Base-by-base conservation (phyloP, 768 basidiomycete species). In the Pilatotrama ljubarskyi region DNA sequence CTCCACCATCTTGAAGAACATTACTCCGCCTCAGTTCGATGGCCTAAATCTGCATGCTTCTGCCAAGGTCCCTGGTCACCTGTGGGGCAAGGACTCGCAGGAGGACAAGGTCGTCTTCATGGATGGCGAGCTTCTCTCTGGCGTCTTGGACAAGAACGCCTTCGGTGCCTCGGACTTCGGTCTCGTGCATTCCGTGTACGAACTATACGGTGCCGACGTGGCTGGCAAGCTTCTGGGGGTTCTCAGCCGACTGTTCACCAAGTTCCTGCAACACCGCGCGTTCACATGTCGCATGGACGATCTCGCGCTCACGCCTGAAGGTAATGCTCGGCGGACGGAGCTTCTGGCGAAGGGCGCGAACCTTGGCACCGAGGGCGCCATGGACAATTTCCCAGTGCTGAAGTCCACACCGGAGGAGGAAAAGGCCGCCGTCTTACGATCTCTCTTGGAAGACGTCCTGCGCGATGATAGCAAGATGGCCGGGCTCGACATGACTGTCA, bases 241-340 rank as follows among this genome's bases (percentile, higher is more conserved):
- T 61, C 85, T 98, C 60, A 92, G 92, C 71, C 88, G 97, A 54
- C 78, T 98, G 32, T 94, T 99, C 75, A 98, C 97, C 43, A 98
- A 97, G 71, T 98, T 92, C 75, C 80, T 99, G 54, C 96, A 98
- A 68, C 92, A 94, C 68, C 90, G 95, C 41, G 97, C 94, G 0
- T 99, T 99, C 76, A 95, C 95, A 2, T 99, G 97, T 76, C 87
- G 97, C 18, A 98, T 98, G 93, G 97, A 99, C 74, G 97, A 99
- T 79, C 80, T 99, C 42, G 87, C 90, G 51, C 79, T 99, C 49
- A 98, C 95, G 7, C 82, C 85, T 0, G 84, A 86, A 55, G 95
- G 93, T 20, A 89, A 98, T 71, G 71, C 73, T 43, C 80, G 80
- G 57, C 83, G 97, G 63, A 76, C 79, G 47, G 79, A 86, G 38